Evolutionary conservation across 441 rosid species (phyloP).

Genomic region (Viola pubescens): DNA sequence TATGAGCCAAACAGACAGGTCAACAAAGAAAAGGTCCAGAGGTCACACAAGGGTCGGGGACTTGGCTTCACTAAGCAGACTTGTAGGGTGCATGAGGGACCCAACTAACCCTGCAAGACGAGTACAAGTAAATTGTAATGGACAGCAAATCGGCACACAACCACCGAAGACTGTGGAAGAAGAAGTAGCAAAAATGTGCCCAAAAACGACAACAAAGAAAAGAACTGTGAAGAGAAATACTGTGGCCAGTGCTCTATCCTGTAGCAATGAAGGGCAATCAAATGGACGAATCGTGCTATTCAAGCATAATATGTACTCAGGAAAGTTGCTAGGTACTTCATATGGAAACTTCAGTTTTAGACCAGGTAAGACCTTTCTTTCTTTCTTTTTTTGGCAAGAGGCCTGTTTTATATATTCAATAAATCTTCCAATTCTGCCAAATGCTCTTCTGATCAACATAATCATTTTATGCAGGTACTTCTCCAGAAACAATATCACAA

Average conservation of each 20-base stretch:
- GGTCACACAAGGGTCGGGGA: constrained; percentile 36
- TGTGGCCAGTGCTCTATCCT: constrained; percentile 23
- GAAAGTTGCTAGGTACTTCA: constrained; percentile 39
- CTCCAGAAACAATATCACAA: constrained; percentile 22
- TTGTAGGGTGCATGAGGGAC: constrained; percentile 18
- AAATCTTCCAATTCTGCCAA: constrained; percentile 8
- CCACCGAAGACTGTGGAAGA: constrained; percentile 23
- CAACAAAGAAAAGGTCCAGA: constrained; percentile 50
- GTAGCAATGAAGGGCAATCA: constrained; percentile 21
- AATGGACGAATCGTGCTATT: constrained; percentile 31
- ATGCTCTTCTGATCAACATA: constrained; percentile 15
- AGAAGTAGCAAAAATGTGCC: constrained; percentile 28
- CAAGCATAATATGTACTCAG: constrained; percentile 24
- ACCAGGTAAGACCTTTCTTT: neutral
- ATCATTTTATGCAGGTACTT: constrained; percentile 39
- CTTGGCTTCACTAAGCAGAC: constrained; percentile 36
- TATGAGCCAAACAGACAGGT: constrained; percentile 25
- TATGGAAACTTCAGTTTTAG: constrained; percentile 9
- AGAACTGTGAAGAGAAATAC: constrained; percentile 32
- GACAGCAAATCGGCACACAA: constrained; percentile 19
- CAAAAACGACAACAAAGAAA: constrained; percentile 43
- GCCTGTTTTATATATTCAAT: neutral
- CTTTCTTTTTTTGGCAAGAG: neutral
- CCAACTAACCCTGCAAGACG: constrained; percentile 20
- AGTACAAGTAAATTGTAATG: constrained; percentile 17